Conservation (phyloP, 2,329 filamentous ascomycete genomes). For the Arthrobotrys musiformis region DNA sequence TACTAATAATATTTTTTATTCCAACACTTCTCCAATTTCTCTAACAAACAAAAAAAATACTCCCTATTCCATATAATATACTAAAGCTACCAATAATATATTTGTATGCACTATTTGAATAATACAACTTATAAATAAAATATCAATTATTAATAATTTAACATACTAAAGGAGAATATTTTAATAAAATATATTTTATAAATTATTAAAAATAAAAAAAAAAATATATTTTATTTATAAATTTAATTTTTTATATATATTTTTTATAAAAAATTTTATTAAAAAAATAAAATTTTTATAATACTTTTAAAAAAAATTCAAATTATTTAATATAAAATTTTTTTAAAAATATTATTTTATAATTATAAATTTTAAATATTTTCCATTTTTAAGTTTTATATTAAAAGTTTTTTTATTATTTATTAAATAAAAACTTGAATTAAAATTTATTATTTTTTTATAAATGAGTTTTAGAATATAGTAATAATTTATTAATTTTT, state of each 20-base stretch:
- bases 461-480: not conserved
- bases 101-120: not conserved
- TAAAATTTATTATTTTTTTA: constrained; percentile 22
- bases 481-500: constrained; percentile 1
- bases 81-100: no score
- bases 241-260: no score
- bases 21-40: not conserved
- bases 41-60: no score
- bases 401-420: constrained; percentile 3
- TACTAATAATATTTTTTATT: no score
- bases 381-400: no score
- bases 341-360: not conserved
- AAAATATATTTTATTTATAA: not conserved
- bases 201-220: not conserved
- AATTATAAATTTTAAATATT: no score
- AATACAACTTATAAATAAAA: not conserved
- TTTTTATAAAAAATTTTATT: not conserved
- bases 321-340: not conserved
- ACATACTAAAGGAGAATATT: no score
- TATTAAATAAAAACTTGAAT: constrained; percentile 12
- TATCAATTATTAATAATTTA: not conserved
- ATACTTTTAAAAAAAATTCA: not conserved
- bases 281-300: not conserved
- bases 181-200: not conserved
- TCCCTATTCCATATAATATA: no score